Base-by-base conservation (phyloP, 306 rosid genomes). In the Prunus mume region DNA sequence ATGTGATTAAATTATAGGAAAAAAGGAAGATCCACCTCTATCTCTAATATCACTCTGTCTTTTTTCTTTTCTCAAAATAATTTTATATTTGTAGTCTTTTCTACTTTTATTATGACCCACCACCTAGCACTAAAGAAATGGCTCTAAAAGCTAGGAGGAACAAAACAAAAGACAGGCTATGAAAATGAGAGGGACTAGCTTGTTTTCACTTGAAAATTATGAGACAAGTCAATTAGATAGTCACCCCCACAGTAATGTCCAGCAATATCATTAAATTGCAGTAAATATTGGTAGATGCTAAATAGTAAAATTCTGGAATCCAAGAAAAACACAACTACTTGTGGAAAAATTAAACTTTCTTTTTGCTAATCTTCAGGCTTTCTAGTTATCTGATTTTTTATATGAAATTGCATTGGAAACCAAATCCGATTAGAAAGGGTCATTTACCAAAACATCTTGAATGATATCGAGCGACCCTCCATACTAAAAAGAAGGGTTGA, bases 251-350 rank as follows among this genome's bases (percentile, higher is more conserved):
- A 17, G 60, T 27, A 70, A 11, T 28, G 27, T 28, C 47, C 62
- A 62, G 43, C 67, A 27, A 28, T 63, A 70, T 25, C 64, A 71
- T 51, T 71, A 63, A 63, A 11, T 52, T 25, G 74, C 13, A n/a
- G 49, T 49, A 46, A 38, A 65, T 49, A 12, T 2, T 2, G 22
- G 75, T 69, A 18, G 61, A 69, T 27, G 41, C 41, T 17, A 27
- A 28, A 27, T 50, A 50, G 25, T 56, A 38, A 4, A 38, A 47
- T 38, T n/a, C 25, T 38, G 69, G 50, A 5, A 34, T 34, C 41
- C 41, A 34, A 5, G 41, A 34, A 34, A 34, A 34, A 34, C 41
- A 34, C 41, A 34, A 34, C 8, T 38, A 38, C 43, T 1, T 7
- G 9, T 38, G 57, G 41, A 20, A 47, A 47, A 15, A 52, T 17